phyloP scores from a whole-genome alignment of 129 eudicot species.

The Glebionis coronaria region DNA sequence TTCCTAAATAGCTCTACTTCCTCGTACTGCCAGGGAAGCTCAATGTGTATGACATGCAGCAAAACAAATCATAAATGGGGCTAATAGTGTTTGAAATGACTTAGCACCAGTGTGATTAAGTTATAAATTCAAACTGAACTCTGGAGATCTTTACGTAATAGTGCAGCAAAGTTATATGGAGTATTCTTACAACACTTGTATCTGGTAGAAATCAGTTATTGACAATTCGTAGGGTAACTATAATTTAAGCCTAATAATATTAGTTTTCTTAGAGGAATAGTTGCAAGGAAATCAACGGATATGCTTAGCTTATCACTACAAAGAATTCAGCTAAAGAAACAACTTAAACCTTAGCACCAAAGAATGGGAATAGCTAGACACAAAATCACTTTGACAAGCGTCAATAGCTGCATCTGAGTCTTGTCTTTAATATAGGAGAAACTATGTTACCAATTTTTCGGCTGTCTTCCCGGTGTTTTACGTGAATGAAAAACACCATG shows the following conservation, averaged over 20 bases:
- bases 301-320: conserved; percentile 8
- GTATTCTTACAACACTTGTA: not conserved
- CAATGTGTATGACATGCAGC: conserved; percentile 50
- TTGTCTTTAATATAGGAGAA: conserved; percentile 6
- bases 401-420: not conserved
- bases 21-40: conserved; percentile 56
- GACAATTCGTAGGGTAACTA: not conserved
- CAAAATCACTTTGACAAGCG: not conserved
- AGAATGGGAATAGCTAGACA: not conserved
- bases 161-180: no score
- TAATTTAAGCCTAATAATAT: not conserved
- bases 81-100: not conserved
- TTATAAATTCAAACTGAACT: no score
- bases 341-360: not conserved
- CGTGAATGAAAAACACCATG: conserved; percentile 97
- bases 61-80: not conserved
- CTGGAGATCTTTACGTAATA: no score
- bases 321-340: conserved; percentile 4
- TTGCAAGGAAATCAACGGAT: conserved; percentile 1
- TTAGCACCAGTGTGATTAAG: no score
- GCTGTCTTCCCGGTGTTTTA: conserved; percentile 95
- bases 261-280: not conserved
- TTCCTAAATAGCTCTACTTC: conserved; percentile 60
- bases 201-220: conserved; percentile 3
- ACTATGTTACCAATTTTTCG: conserved; percentile 61